phyloP scores from a whole-genome alignment of 176 grass and related monocot genomes.

The Avena atlantica region DNA sequence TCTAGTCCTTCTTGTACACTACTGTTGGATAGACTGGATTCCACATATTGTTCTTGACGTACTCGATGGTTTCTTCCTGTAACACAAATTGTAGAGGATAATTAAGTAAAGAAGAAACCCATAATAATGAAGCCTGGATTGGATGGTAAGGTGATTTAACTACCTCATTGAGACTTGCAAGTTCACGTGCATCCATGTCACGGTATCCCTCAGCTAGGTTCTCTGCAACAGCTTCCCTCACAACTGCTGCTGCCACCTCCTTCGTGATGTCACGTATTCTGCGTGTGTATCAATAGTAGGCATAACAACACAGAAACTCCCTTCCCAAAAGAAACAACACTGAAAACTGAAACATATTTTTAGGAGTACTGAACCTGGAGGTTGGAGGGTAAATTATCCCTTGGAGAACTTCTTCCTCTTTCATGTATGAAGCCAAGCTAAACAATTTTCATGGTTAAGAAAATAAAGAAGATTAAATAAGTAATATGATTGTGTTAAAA shows the following conservation, averaged over 20 bases:
- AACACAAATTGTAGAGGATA: slow-evolving; percentile 27
- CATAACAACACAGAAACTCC: neutral
- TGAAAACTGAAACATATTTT: slow-evolving; percentile 27
- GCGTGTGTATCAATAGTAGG: slow-evolving; percentile 25
- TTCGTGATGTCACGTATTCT: slow-evolving; percentile 98
- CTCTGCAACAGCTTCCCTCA: slow-evolving; percentile 90
- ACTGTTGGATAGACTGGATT: slow-evolving; percentile 85
- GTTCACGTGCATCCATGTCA: slow-evolving; percentile 87
- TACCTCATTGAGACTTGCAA: slow-evolving; percentile 84
- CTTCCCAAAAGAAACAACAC: neutral
- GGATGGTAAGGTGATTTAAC: slow-evolving; percentile 43
- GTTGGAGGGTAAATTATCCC: slow-evolving; percentile 95
- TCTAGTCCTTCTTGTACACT: slow-evolving; percentile 86
- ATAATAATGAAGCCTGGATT: slow-evolving; percentile 27
- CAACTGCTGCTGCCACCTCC: slow-evolving; percentile 90
- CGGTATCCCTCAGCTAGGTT: slow-evolving; percentile 95
- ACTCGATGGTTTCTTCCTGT: slow-evolving; percentile 86
- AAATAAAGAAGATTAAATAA: slow-evolving; percentile 43
- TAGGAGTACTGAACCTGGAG: slow-evolving; percentile 65
- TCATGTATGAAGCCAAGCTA: slow-evolving; percentile 97
- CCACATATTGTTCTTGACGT: slow-evolving; percentile 94
- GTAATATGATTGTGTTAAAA: neutral
- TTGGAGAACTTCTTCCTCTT: slow-evolving; percentile 84
- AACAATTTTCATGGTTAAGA: slow-evolving; percentile 24
- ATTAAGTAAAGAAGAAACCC: slow-evolving; percentile 10